A percentile compares a stretch with the other conserved stretches of the same genome.
phyloP scores from a whole-genome alignment of 176 grass and related monocot species.

The Carex myosuroides region DNA sequence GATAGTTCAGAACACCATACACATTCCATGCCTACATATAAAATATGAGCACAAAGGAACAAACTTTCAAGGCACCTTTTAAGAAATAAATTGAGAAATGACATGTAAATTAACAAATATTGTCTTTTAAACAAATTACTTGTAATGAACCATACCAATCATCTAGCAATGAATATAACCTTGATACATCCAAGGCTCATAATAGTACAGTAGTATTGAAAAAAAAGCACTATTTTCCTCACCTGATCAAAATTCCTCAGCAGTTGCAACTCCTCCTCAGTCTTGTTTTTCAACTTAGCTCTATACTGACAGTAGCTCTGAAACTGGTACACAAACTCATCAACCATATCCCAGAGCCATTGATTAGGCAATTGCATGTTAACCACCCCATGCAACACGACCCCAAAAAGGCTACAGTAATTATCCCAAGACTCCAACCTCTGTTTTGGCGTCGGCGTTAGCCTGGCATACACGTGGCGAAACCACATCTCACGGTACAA shows the following conservation, averaged over 20 bases:
- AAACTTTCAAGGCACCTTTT: not conserved
- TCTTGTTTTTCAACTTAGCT: conserved; percentile 84
- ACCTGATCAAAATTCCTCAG: conserved; percentile 85
- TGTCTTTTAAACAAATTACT: too few species aligned
- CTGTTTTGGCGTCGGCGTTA: conserved; percentile 55
- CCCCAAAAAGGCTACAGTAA: conserved; percentile 89
- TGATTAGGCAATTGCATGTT: conserved; percentile 99
- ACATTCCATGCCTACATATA: conserved; percentile 79
- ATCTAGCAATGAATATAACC: not conserved
- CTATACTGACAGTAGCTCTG: conserved; percentile 95
- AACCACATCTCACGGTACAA: conserved; percentile 98
- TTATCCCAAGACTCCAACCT: conserved; percentile 90
- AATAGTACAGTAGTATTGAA: not conserved
- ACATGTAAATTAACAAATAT: not conserved
- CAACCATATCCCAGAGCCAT: conserved; percentile 99
- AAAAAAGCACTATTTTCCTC: not conserved
- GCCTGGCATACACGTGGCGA: conserved; percentile 81
- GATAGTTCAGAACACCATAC: conserved; percentile 91
- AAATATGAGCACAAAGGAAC: not conserved
- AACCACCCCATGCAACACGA: conserved; percentile 90
- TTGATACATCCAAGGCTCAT: not conserved
- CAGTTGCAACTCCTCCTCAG: conserved; percentile 71
- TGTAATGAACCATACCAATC: not conserved
- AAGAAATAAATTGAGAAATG: not conserved
- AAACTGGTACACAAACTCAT: conserved; percentile 98